Percentiles rank a stretch among this genome's conserved stretches.
Conservation (phyloP, 2,329 filamentous ascomycete genomes). For the Cercospora sp. region DNA sequence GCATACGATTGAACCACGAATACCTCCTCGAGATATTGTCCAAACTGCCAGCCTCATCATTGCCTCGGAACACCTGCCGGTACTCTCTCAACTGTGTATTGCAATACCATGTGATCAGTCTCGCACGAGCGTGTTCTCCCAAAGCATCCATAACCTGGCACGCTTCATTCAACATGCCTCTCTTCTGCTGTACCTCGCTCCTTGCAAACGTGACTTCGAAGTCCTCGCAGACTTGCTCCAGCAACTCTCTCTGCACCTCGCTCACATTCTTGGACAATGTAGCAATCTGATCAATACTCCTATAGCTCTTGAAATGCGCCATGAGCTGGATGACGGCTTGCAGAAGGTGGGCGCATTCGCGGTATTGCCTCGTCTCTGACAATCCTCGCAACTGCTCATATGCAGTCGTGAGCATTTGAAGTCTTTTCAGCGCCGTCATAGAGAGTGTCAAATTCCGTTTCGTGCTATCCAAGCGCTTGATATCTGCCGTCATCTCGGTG, state of each 20-base stretch:
- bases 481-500: conserved; percentile 97
- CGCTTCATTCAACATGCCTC: conserved; percentile 74
- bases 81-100: conserved; percentile 97
- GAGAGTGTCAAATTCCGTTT: conserved; percentile 95
- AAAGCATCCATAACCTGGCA: conserved; percentile 94
- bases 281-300: conserved; percentile 97
- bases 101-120: conserved; percentile 94
- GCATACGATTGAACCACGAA: conserved; percentile 92
- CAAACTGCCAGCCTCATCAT: conserved; percentile 91
- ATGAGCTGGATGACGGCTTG: conserved; percentile 97
- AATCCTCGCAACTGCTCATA: conserved; percentile 90
- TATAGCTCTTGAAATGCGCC: conserved; percentile 97
- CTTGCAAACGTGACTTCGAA: conserved; percentile 95
- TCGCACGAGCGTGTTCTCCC: conserved; percentile 77
- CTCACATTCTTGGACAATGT: conserved; percentile 88
- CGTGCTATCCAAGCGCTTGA: conserved; percentile 93
- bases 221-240: conserved; percentile 98
- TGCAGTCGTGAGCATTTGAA: conserved; percentile 99
- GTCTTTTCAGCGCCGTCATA: conserved; percentile 94
- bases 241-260: conserved; percentile 84
- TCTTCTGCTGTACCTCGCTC: conserved; percentile 71
- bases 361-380: conserved; percentile 83
- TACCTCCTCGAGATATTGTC: conserved; percentile 96
- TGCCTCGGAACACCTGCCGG: conserved; percentile 89
- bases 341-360: conserved; percentile 88